phyloP scores from a whole-genome alignment of 805 yeast genomes.

The Ogataea pilisensis region DNA sequence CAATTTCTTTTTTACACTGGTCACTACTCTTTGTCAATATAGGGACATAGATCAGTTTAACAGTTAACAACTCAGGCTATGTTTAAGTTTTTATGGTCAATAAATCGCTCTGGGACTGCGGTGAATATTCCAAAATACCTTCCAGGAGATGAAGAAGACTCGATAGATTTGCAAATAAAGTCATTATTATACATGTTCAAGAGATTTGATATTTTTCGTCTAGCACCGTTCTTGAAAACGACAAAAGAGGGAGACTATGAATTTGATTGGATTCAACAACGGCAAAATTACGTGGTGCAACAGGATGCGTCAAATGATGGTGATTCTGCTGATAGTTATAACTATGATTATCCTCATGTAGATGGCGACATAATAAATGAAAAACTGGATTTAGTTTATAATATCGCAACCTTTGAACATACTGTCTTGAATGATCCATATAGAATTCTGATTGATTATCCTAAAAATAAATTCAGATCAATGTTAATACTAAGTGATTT shows the following conservation, averaged over 20 bases:
- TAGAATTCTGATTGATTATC: slow-evolving; percentile 61
- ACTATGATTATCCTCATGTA: slow-evolving; percentile 1
- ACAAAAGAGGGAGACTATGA: slow-evolving; percentile 26
- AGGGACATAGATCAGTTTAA: too few relatives aligned
- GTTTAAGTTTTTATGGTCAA: slow-evolving; percentile 33
- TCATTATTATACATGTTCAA: slow-evolving; percentile 55
- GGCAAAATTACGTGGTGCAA: not conserved
- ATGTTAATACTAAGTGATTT: slow-evolving; percentile 48
- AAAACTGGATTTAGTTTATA: slow-evolving; percentile 55
- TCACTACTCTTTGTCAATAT: too few relatives aligned
- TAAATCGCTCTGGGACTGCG: slow-evolving; percentile 26
- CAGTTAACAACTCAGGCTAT: slow-evolving; percentile 14
- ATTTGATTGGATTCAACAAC: slow-evolving; percentile 17
- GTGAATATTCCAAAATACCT: slow-evolving; percentile 46
- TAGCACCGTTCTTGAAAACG: slow-evolving; percentile 39
- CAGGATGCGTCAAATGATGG: too few relatives aligned
- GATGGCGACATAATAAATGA: slow-evolving; percentile 22
- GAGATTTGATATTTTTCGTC: slow-evolving; percentile 41
- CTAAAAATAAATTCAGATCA: slow-evolving; percentile 62
- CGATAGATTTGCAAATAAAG: slow-evolving; percentile 58
- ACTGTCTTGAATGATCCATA: slow-evolving; percentile 52
- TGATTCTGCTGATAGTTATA: too few relatives aligned
- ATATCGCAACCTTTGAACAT: slow-evolving; percentile 39
- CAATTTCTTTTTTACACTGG: too few relatives aligned
- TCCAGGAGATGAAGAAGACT: slow-evolving; percentile 45